Evolutionary conservation across 176 grass and related monocot genomes (phyloP), one percentile per base, ranked within the genome.

Genomic region (Carex kokanica): DNA sequence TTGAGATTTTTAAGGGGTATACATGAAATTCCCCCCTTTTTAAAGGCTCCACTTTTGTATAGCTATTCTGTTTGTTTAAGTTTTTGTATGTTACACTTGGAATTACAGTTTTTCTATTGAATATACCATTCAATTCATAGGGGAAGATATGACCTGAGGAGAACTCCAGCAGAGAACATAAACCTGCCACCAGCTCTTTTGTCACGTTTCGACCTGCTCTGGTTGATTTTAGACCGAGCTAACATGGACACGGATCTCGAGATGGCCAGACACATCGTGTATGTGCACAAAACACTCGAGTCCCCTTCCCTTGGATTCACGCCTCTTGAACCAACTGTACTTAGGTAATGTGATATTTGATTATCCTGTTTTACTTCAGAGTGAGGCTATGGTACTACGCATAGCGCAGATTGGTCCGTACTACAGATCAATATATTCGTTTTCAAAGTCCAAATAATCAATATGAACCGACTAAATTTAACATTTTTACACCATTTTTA

Each of bases 171-270:
- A 74, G 97, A 99, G 85, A 99, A 99, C 62, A 99, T 99, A 67
- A 99, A 99, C 87, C 97, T 99, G 60, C 97, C 97, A 86, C 97
- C 97, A 53, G 97, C 97, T 21, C 93, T 99, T 85, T 79, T 99
- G 53, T 99, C 97, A 36, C 97, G 97, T 84, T 99, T 99, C 0
- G 97, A 99, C 32, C 86, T 99, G 72, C 91, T 99, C 18, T 99
- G 97, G 97, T 79, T 99, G 81, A 99, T 99, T 86, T 84, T 99
- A 83, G 97, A 99, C 82, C 93, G 97, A 31, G 97, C 97, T 20
- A 93, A 99, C 88, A 99, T 93, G 93, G 97, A 99, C 80, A 95
- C 57, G 59, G 97, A 99, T 90, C 93, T 99, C 86, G 97, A 99
- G 78, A 88, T 99, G 97, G 97, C 97, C 81, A 91, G 97, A 84